These are phyloP conservation scores for Candolleomyces eurysporus DNA, from an alignment of 768 basidiomycete genomes.

Conservation along the genomic window DNA sequence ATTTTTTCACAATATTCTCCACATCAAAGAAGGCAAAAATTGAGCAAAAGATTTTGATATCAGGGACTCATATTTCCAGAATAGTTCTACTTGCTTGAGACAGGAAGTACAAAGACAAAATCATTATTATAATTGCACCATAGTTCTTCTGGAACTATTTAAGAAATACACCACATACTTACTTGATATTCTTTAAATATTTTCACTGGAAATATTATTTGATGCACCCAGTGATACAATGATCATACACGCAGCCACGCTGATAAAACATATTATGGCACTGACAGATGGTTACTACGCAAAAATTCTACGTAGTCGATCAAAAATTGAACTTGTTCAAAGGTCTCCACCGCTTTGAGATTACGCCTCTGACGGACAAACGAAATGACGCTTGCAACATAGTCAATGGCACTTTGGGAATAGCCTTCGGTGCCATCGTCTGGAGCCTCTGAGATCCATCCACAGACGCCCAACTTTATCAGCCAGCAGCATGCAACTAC, in stretches of 20 bases:
- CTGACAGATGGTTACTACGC: slow-evolving; percentile 3
- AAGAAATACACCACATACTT: no score
- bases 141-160: no score
- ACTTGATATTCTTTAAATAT: no score
- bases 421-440: slow-evolving; percentile 1
- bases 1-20: no score
- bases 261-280: not conserved
- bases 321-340: slow-evolving; percentile 87
- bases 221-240: not conserved
- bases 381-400: slow-evolving; percentile 71
- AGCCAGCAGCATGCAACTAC: slow-evolving; percentile 92
- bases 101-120: no score
- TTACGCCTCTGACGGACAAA: slow-evolving; percentile 77
- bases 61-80: no score
- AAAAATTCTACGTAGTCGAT: slow-evolving; percentile 70
- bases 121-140: no score
- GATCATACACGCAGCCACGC: not conserved
- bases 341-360: slow-evolving; percentile 89
- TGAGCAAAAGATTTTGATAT: no score
- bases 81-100: no score
- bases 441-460: slow-evolving; percentile 42
- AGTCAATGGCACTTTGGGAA: slow-evolving; percentile 41
- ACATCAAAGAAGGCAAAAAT: no score
- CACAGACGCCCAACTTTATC: slow-evolving; percentile 87
- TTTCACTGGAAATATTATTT: no score